Evolutionary conservation across 805 yeast genomes (phyloP), one percentile per base, ranked within the genome.

Genomic region (Torulaspora gathmanii): DNA sequence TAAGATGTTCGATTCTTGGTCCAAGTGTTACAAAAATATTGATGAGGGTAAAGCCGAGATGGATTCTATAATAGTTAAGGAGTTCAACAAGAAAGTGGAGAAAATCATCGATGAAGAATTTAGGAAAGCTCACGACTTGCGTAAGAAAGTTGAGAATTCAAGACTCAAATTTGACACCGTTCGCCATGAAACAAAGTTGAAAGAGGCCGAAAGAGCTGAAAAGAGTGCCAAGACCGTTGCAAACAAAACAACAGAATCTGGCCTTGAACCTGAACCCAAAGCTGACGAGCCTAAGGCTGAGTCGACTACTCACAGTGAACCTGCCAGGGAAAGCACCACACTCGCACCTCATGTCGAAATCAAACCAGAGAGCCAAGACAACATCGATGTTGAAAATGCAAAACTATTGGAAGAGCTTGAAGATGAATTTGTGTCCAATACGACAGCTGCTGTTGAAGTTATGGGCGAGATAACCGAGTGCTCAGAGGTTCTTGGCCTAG

Each of bases 361-460:
- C 16, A 30, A 30, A 16, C 15, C 33, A 15, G 19, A 30, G 11
- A 12, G n/a, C 19, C 34, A 31, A 19, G 4, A 4, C 11, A 36
- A 45, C 23, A 10, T 42, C 6, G 35, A 22, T 2, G 15, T 52
- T 23, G 72, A 68, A 33, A 70, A 70, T 34, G 60, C 54, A 28
- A 72, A 71, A 34, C 65, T 75, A 35, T 63, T 79, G 16, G 84
- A 78, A 42, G 71, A 69, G 33, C 72, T 80, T 52, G 95, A 86
- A 64, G 95, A 86, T 60, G 91, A 83, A 50, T 76, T 86, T 52
- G 93, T 86, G 28, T 77, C 81, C 53, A 86, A 88, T 20, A 85
- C 89, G 3, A 83, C 84, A 46, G 69, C 74, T 22, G 93, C 95
- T 0, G 93, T 84, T n/a, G 77, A 79, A 55, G 79, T 80, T 43